Percentiles rank a stretch among this genome's conserved stretches.
These are phyloP conservation scores for Mortierella sp. DNA, from an alignment of 371 early-diverging fungal species.

Conservation along the genomic window DNA sequence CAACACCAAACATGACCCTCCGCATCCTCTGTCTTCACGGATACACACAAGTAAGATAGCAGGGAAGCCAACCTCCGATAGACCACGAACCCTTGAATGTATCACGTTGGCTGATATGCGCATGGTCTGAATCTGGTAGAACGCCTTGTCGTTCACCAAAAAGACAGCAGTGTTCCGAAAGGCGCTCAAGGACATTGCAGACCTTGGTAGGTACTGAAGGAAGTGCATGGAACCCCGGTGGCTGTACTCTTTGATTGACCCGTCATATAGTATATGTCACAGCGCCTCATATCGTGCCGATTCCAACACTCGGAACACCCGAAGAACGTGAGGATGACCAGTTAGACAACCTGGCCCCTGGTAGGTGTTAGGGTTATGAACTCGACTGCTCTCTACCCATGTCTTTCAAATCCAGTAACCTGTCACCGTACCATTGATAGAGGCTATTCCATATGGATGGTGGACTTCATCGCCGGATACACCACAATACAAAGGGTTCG, in stretches of 20 bases:
- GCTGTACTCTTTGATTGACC: not conserved
- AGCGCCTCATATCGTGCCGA: conserved; percentile 69
- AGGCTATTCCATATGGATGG: conserved; percentile 69
- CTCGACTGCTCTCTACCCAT: too few species aligned
- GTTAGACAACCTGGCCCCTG: conserved; percentile 59
- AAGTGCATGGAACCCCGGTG: too few species aligned
- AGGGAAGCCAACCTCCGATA: not conserved
- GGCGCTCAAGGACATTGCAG: conserved; percentile 67
- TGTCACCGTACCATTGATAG: conserved; percentile 33
- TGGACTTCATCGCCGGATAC: conserved; percentile 62
- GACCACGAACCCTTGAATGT: too few species aligned
- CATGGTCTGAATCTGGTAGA: conserved; percentile 47
- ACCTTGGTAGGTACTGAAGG: conserved; percentile 59
- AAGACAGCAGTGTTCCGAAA: conserved; percentile 77
- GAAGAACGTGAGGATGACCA: conserved; percentile 63
- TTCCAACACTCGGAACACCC: conserved; percentile 64
- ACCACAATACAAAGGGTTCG: conserved; percentile 64
- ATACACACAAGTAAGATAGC: conserved; percentile 60
- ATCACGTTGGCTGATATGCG: too few species aligned
- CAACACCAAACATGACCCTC: conserved; percentile 6
- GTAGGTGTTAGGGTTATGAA: conserved; percentile 37
- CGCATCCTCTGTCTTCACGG: conserved; percentile 82
- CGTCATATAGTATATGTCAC: conserved; percentile 64
- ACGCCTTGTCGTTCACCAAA: conserved; percentile 71
- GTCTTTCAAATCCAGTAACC: not conserved